Conservation (phyloP, 495 filamentous ascomycete genomes). For the Lasiosphaeria miniovina region DNA sequence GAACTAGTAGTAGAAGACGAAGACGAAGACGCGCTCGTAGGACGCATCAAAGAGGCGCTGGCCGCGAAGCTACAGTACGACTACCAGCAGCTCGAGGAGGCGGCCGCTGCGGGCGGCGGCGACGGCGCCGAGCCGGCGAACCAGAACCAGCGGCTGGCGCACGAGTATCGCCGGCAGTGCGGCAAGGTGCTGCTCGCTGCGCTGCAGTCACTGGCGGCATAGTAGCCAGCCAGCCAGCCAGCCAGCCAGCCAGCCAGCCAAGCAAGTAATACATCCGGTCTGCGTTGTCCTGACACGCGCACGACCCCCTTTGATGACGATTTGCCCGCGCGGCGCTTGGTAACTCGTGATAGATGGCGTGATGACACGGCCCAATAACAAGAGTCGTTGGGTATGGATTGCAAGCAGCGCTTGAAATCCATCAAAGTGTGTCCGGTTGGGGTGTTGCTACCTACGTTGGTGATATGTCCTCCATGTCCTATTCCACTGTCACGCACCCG, state of each 20-base stretch:
- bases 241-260: not conserved
- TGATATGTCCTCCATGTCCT: too few species aligned
- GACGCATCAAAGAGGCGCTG: conserved; percentile 22
- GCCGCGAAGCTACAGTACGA: conserved; percentile 30
- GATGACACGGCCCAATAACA: too few species aligned
- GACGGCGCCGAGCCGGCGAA: conserved; percentile 23
- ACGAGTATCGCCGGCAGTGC: conserved; percentile 41
- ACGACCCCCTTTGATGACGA: too few species aligned
- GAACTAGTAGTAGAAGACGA: not conserved
- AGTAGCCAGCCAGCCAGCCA: not conserved
- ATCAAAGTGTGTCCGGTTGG: too few species aligned
- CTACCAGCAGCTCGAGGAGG: conserved; percentile 29
- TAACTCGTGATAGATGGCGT: too few species aligned
- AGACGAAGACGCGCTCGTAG: conserved; percentile 12
- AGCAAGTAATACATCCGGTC: not conserved
- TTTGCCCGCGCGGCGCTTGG: too few species aligned
- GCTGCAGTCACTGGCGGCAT: conserved; percentile 11
- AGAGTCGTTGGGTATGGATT: too few species aligned
- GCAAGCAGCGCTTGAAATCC: too few species aligned
- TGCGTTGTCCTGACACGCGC: too few species aligned
- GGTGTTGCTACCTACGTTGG: too few species aligned
- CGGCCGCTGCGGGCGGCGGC: conserved; percentile 26
- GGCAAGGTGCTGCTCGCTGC: conserved; percentile 33
- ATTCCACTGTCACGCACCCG: too few species aligned
- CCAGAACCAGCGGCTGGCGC: conserved; percentile 40